Evolutionary conservation across 441 rosid species (phyloP).

Genomic region (Hypseocharis bilobata): DNA sequence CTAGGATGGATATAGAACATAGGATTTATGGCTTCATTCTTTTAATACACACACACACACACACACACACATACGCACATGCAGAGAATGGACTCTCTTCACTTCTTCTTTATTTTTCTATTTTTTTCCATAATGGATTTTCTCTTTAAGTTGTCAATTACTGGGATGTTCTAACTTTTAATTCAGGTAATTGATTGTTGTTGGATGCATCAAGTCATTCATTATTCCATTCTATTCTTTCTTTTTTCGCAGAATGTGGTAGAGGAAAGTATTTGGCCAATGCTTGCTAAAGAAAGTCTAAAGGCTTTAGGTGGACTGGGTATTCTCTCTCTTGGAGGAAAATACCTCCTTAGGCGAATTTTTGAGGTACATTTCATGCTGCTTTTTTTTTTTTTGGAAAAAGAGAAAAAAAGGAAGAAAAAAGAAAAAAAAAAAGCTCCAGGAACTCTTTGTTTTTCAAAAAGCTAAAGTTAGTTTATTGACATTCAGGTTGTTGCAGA

Average conservation of each 20-base stretch:
- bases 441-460: not conserved
- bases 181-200: not conserved
- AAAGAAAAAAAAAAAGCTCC: not conserved
- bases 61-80: too few species aligned
- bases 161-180: not conserved
- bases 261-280: constrained; percentile 76
- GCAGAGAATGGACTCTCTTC: not conserved
- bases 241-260: constrained; percentile 40
- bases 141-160: too few species aligned
- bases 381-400: constrained; percentile 5
- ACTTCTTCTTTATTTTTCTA: not conserved
- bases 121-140: not conserved
- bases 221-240: constrained; percentile 1
- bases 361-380: constrained; percentile 52
- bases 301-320: constrained; percentile 82
- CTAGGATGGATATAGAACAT: too few species aligned
- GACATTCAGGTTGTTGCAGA: constrained; percentile 69
- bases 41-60: too few species aligned
- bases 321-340: constrained; percentile 83
- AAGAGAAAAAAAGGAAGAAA: not conserved
- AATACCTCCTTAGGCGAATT: constrained; percentile 64
- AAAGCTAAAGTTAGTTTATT: constrained; percentile 25
- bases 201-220: not conserved
- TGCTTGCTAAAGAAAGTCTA: constrained; percentile 82
- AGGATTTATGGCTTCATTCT: too few species aligned